A percentile compares a stretch with the other conserved stretches of the same genome.
Evolutionary conservation across 345 rosid species (phyloP).

Genomic region (Hypericum perforatum): DNA sequence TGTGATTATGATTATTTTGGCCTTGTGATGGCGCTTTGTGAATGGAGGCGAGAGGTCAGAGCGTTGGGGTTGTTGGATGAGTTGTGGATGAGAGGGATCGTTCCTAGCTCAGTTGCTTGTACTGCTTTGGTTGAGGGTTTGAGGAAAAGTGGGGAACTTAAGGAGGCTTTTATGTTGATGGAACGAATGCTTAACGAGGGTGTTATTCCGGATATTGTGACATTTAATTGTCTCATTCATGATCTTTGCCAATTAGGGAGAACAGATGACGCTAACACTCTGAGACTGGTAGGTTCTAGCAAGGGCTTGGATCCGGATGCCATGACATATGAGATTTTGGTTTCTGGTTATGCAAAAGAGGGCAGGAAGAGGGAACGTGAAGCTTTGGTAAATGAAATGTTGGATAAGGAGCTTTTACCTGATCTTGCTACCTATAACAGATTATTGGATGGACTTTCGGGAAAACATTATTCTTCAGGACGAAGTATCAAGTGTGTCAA

Average conservation of each 20-base stretch:
- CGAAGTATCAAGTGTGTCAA: too few species aligned
- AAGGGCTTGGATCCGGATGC: conserved; percentile 59
- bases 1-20: conserved; percentile 41
- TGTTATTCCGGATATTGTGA: conserved; percentile 56
- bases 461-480: too few species aligned
- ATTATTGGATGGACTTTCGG: conserved; percentile 47
- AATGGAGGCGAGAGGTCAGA: conserved; percentile 29
- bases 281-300: conserved; percentile 51
- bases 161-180: conserved; percentile 42
- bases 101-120: conserved; percentile 60
- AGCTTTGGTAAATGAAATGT: conserved; percentile 63
- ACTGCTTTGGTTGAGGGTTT: conserved; percentile 71
- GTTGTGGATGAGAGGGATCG: conserved; percentile 51
- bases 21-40: conserved; percentile 52
- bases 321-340: conserved; percentile 44
- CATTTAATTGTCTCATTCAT: conserved; percentile 61
- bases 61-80: conserved; percentile 49
- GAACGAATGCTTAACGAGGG: conserved; percentile 53
- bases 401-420: conserved; percentile 66
- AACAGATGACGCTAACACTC: conserved; percentile 44
- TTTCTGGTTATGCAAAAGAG: conserved; percentile 48
- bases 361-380: conserved; percentile 54
- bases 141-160: conserved; percentile 43
- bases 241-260: conserved; percentile 58
- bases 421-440: conserved; percentile 63